Evolutionary conservation across 2,329 filamentous ascomycete species (phyloP).

Genomic region (Pyrenophora teres): DNA sequence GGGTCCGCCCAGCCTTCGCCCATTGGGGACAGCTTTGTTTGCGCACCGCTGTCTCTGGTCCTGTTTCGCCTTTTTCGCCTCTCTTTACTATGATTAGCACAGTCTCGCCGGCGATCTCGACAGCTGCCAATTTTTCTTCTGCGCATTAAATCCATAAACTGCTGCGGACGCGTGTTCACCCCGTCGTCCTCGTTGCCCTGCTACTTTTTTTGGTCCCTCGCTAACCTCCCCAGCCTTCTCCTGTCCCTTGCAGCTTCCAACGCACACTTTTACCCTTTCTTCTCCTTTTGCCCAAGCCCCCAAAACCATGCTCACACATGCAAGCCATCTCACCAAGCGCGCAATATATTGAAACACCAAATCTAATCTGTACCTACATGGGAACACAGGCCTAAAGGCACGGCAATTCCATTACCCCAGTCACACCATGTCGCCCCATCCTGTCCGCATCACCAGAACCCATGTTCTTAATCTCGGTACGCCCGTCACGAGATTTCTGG

Average conservation of each 20-base stretch:
- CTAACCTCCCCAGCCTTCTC: conserved; percentile 2
- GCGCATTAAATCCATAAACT: neutral
- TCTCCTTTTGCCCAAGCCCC: neutral
- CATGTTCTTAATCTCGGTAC: conserved; percentile 10
- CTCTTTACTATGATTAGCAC: conserved; percentile 10
- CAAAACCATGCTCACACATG: neutral
- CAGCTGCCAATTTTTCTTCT: neutral
- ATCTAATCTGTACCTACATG: conserved; percentile 4
- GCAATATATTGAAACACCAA: conserved; percentile 13
- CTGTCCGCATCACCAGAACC: neutral
- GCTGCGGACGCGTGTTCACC: conserved; percentile 12
- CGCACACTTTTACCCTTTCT: neutral
- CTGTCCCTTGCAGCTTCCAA: conserved; percentile 3
- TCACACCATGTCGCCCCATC: conserved; percentile 9
- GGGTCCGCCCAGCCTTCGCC: conserved; percentile 1
- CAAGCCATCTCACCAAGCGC: neutral
- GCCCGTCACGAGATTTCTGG: conserved; percentile 3
- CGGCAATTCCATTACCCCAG: neutral
- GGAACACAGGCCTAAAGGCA: conserved; percentile 7
- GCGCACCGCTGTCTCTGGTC: neutral
- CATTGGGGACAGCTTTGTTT: conserved; percentile 4
- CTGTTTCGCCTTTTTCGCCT: conserved; percentile 7
- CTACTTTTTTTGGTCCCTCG: conserved; percentile 1
- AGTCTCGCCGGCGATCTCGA: neutral
- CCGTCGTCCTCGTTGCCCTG: neutral